Conservation (phyloP, 2,329 filamentous ascomycete species). For the Aureobasidium subglaciale region DNA sequence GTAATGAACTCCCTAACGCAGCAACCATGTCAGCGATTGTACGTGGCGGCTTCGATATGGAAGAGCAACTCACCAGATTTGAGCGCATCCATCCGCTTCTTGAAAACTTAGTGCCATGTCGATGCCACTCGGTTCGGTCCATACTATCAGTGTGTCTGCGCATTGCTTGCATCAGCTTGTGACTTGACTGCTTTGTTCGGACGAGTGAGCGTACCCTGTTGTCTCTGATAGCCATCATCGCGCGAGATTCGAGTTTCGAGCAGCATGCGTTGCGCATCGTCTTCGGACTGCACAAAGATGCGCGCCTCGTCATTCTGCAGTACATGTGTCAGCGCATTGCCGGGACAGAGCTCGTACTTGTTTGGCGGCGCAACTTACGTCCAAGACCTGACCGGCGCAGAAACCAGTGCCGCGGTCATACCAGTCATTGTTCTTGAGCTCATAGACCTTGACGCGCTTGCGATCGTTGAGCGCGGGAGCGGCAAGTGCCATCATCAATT, state of each 20-base stretch:
- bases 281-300: constrained; percentile 89
- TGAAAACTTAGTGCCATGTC: constrained; percentile 99
- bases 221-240: constrained; percentile 96
- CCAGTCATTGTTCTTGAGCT: constrained; percentile 98
- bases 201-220: constrained; percentile 63
- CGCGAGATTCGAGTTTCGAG: constrained; percentile 85
- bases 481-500: constrained; percentile 17
- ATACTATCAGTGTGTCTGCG: constrained; percentile 86
- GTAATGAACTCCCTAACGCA: constrained; percentile 77
- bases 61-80: constrained; percentile 66
- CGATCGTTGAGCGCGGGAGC: constrained; percentile 36
- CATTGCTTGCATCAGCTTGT: constrained; percentile 4
- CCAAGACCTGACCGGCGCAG: constrained; percentile 69
- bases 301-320: constrained; percentile 66
- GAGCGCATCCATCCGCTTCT: constrained; percentile 85
- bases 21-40: not conserved
- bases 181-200: not conserved
- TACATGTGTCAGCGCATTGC: constrained; percentile 11
- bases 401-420: constrained; percentile 96
- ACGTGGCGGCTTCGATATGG: too few species aligned
- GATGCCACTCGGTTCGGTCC: constrained; percentile 84
- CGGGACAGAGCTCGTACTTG: not conserved
- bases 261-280: constrained; percentile 73
- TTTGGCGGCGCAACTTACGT: constrained; percentile 49
- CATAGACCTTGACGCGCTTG: constrained; percentile 92